Base-by-base conservation (phyloP, 768 basidiomycete species). In the Chalciporus chontae region DNA sequence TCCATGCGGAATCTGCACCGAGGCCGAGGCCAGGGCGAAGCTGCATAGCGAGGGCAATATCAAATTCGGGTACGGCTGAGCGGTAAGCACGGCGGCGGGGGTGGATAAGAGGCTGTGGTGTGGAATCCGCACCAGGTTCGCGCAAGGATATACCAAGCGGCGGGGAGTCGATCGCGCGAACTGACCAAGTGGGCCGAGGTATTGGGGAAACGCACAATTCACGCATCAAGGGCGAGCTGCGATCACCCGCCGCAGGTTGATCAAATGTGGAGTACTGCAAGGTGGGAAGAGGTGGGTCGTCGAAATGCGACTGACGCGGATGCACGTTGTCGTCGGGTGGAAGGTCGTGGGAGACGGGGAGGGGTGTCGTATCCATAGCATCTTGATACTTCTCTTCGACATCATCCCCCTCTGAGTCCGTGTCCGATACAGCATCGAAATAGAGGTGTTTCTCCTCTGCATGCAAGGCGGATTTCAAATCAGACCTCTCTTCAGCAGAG, bases 21-120 rank as follows among this genome's bases (percentile, higher is more conserved):
- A 77, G 66, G 32, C 85, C 86, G 18, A 87, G 67, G 1, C 86
- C 85, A 5, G 85, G 85, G 26, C 85, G 77, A 42, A 88, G 74
- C 65, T 89, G 87, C 84, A 89, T 84, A 39, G 85, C 85, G 6
- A 90, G 77, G 15, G 84, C 87, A 40, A 86, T 74, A 58, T 89
- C 87, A 26, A 77, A 61, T 55, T 71, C 72, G 19, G 71, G 64
- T 34, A 83, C 67, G 11, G 76, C 74, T 17, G 77, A 75, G 42
- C 71, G 58, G 68, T 72, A 52, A 52, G 63, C 57, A 40, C 60
- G 63, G 50, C 58, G 50, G 55, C 51, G 59, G 41, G 64, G 43
- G 41, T 57, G 55, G 14, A 59, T 23, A 37, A 61, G 58, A 2
- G 57, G 36, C 29, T 53, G 54, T 5, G 43, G 42, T 8, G 47